These are phyloP conservation scores for Cordyceps fumosorosea DNA, from an alignment of 2,329 filamentous ascomycete species.

Conservation along the genomic window DNA sequence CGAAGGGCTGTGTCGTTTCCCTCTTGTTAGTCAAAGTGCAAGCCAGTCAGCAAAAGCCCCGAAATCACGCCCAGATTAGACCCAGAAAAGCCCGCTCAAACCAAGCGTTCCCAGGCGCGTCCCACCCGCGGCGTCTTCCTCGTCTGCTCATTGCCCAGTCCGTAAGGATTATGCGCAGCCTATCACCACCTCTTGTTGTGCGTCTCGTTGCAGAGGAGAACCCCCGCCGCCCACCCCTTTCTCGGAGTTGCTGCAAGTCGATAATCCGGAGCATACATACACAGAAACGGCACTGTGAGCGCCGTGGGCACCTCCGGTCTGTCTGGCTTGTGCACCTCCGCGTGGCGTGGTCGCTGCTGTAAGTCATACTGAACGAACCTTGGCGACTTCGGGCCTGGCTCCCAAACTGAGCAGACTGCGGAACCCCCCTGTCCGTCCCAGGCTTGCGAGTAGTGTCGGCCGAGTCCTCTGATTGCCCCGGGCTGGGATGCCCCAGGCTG, in stretches of 20 bases:
- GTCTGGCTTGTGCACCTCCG: background rate
- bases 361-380: slow-evolving; percentile 8
- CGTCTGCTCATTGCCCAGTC: background rate
- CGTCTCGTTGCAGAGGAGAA: background rate
- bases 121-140: background rate
- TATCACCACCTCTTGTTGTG: background rate
- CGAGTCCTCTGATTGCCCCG: slow-evolving; percentile 1
- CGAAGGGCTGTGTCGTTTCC: background rate
- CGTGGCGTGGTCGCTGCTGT: background rate
- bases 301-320: background rate
- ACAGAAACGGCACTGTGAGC: background rate
- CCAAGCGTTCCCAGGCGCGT: background rate
- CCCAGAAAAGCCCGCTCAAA: background rate
- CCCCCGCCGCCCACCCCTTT: background rate
- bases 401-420: background rate
- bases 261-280: background rate
- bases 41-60: slow-evolving; percentile 5
- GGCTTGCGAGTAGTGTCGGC: slow-evolving; percentile 2
- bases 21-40: background rate
- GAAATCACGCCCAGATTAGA: background rate
- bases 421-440: background rate
- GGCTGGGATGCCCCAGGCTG: background rate
- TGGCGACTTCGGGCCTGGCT: background rate
- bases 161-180: no score
- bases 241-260: background rate